These are phyloP conservation scores for Sinapis alba DNA, from an alignment of 441 rosid genomes.

Conservation along the genomic window DNA sequence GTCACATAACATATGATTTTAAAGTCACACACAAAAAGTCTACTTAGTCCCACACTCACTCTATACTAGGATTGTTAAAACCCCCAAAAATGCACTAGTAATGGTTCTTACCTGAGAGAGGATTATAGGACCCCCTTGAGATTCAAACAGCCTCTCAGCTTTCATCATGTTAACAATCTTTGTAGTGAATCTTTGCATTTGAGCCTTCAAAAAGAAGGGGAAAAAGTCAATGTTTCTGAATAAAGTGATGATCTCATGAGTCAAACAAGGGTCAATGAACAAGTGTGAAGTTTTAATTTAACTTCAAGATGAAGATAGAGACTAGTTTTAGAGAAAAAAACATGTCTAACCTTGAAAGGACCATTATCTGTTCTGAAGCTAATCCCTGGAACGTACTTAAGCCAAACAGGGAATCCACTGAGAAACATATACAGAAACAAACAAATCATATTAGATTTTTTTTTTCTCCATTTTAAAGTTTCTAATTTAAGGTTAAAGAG, in stretches of 20 bases:
- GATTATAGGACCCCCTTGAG: slow-evolving; percentile 97
- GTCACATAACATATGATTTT: slow-evolving; percentile 31
- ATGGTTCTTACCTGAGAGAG: slow-evolving; percentile 72
- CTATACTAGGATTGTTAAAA: neutral
- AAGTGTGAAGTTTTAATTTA: slow-evolving; percentile 26
- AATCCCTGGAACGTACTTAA: slow-evolving; percentile 91
- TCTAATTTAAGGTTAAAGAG: slow-evolving; percentile 19
- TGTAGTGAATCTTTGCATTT: slow-evolving; percentile 84
- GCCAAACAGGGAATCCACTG: slow-evolving; percentile 99
- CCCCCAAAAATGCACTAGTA: slow-evolving; percentile 7
- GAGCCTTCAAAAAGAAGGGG: slow-evolving; percentile 44
- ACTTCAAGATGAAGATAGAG: slow-evolving; percentile 37
- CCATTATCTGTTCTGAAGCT: slow-evolving; percentile 91
- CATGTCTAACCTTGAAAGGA: slow-evolving; percentile 79
- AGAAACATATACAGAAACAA: slow-evolving; percentile 35
- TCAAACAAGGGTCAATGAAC: slow-evolving; percentile 28
- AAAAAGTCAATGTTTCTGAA: slow-evolving; percentile 14
- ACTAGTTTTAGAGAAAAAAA: slow-evolving; percentile 18
- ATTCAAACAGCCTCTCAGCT: slow-evolving; percentile 78
- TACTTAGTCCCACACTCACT: slow-evolving; percentile 26
- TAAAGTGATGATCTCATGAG: slow-evolving; percentile 12
- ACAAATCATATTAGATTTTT: slow-evolving; percentile 11
- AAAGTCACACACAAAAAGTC: slow-evolving; percentile 19
- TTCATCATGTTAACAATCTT: slow-evolving; percentile 98
- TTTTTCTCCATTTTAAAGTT: neutral